Base-by-base conservation (phyloP, 1,284 basidiomycete species). In the Rhodotorula sp. region DNA sequence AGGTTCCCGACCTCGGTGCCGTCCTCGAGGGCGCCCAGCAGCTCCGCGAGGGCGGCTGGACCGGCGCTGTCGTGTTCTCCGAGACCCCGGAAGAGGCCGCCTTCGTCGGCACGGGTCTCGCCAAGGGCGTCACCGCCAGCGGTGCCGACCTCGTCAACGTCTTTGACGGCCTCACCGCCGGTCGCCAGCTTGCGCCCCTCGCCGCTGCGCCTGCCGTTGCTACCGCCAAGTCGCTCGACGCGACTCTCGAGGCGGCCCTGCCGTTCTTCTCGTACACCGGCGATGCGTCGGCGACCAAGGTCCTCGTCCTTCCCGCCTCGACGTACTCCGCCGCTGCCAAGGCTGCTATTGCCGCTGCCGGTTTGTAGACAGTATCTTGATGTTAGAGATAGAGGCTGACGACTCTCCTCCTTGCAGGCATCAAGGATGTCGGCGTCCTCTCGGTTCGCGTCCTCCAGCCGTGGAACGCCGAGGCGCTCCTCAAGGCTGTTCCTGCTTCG, bases 21-120 rank as follows among this genome's bases (percentile, higher is more conserved):
- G 85, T 93, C 59, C 89, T 77, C 67, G 71, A 69, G 53, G 75
- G 63, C 13, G 68, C 65, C 17, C 61, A 69, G 55, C 55, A 54
- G n/a, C 66, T 77, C 17, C 46, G 27, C 45, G 64, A 68, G 27
- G 66, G 63, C 14, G 72, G 70, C 41, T 77, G 71, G 73, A 86
- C 87, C 71, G 86, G 91, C 77, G 85, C 88, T n/a, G 85, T 96
- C 61, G 82, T 94, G 59, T 85, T 94, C 72, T 95, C 92, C 27
- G 87, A 91, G 13, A 89, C 89, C 4, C 87, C 91, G 0, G 89
- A 90, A 74, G 90, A 93, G 80, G 85, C 90, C 14, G 85, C 66
- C 1, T 5, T 89, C 54, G 89, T 91, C 76, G 87, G 92, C 68
- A 86, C 91, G 1, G 78, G 85, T 23, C 83, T 91, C 56, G 85